A percentile compares a stretch with the other conserved stretches of the same genome.
Evolutionary conservation across 1,284 basidiomycete genomes (phyloP).

Genomic region (Ceratobasidium sp.): DNA sequence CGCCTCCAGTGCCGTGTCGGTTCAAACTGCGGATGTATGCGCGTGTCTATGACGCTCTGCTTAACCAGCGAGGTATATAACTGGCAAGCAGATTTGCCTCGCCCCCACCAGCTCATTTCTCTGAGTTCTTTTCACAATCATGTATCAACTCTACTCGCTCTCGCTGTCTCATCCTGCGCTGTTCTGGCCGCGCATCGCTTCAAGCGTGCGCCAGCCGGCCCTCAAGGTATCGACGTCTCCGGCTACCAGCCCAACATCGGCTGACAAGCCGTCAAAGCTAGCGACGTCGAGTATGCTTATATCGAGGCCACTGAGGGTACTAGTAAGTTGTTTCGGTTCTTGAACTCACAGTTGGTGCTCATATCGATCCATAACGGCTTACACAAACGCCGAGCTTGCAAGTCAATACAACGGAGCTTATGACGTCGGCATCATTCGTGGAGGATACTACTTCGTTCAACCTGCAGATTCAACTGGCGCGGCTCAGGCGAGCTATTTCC

Average conservation of each 20-base stretch:
- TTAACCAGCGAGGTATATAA: not conserved
- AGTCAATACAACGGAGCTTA: constrained; percentile 66
- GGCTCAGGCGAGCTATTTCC: constrained; percentile 67
- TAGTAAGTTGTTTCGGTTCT: constrained; percentile 51
- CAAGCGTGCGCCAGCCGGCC: constrained; percentile 1
- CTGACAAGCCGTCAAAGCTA: constrained; percentile 64
- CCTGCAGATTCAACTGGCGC: constrained; percentile 63
- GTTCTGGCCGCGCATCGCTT: not conserved
- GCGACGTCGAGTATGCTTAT: constrained; percentile 68
- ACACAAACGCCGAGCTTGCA: constrained; percentile 59
- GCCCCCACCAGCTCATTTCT: not conserved
- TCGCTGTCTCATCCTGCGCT: not conserved
- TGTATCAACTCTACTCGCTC: not conserved
- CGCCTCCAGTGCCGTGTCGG: not conserved
- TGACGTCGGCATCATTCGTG: constrained; percentile 65
- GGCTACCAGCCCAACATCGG: constrained; percentile 64
- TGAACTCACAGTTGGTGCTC: not conserved
- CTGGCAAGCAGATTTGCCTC: not conserved
- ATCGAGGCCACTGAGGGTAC: constrained; percentile 79
- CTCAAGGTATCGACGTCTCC: constrained; percentile 60
- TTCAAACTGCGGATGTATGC: constrained; percentile 10
- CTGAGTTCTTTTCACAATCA: not conserved
- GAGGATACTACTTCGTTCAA: constrained; percentile 70
- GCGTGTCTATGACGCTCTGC: not conserved
- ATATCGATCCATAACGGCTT: constrained; percentile 56